Conservation (phyloP, 2,329 filamentous ascomycete species). For the Pseudocercospora fuligena region DNA sequence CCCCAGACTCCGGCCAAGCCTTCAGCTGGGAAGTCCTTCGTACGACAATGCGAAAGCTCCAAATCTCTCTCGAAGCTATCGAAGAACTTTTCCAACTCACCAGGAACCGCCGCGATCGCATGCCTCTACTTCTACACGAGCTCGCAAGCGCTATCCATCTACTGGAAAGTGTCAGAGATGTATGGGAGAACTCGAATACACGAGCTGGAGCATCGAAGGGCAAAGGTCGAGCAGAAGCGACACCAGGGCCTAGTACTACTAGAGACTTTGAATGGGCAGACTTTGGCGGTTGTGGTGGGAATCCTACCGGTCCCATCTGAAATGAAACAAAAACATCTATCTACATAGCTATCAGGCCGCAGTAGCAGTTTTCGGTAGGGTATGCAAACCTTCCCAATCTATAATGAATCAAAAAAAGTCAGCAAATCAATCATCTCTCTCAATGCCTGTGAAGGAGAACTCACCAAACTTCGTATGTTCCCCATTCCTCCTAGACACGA, state of each 20-base stretch:
- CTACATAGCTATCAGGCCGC: neutral
- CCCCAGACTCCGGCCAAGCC: neutral
- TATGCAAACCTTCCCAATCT: slow-evolving; percentile 36
- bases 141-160: slow-evolving; percentile 25
- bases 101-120: slow-evolving; percentile 22
- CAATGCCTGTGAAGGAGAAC: slow-evolving; percentile 24
- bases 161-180: slow-evolving; percentile 24
- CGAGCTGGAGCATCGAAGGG: neutral
- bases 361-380: slow-evolving; percentile 13
- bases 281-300: neutral
- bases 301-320: neutral
- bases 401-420: slow-evolving; percentile 3
- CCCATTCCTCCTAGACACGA: slow-evolving; percentile 45
- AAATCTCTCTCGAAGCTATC: slow-evolving; percentile 28
- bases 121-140: slow-evolving; percentile 26
- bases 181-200: slow-evolving; percentile 18
- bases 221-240: neutral
- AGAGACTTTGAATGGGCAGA: slow-evolving; percentile 8
- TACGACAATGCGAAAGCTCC: slow-evolving; percentile 26
- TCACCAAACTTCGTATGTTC: slow-evolving; percentile 51
- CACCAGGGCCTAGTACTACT: neutral
- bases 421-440: slow-evolving; percentile 3
- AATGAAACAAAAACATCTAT: neutral
- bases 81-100: slow-evolving; percentile 25
- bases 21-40: slow-evolving; percentile 26